phyloP scores from a whole-genome alignment of 1,284 basidiomycete genomes.

The Wolfiporia cocos region DNA sequence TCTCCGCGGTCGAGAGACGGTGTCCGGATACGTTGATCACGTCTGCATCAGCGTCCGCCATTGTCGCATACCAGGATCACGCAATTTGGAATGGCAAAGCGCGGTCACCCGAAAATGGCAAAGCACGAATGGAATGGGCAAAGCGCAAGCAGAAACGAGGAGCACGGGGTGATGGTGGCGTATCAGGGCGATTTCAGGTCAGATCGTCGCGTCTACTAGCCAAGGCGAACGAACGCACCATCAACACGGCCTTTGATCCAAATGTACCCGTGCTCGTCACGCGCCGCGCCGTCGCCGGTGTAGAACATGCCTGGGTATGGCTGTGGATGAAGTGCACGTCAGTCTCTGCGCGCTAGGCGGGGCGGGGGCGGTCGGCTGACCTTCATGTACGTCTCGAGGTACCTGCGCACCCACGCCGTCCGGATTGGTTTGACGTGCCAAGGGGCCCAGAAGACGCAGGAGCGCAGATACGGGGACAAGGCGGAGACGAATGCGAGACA shows the following conservation, averaged over 20 bases:
- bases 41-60: no score
- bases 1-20: slow-evolving; percentile 95
- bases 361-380: slow-evolving; percentile 23
- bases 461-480: no score
- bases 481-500: no score
- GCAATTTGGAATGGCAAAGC: no score
- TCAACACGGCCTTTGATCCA: slow-evolving; percentile 99
- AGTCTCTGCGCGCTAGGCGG: no score
- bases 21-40: slow-evolving; percentile 96
- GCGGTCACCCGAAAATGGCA: no score
- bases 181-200: no score
- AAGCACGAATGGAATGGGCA: no score
- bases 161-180: slow-evolving; percentile 3
- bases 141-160: slow-evolving; percentile 2
- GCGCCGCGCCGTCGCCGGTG: slow-evolving; percentile 93
- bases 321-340: slow-evolving; percentile 21
- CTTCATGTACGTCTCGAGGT: slow-evolving; percentile 91
- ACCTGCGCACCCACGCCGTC: slow-evolving; percentile 18
- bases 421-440: no score
- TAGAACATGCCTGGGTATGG: slow-evolving; percentile 90
- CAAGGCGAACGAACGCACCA: slow-evolving; percentile 46
- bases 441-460: no score
- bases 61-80: no score
- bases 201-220: slow-evolving; percentile 76
- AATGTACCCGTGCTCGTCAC: slow-evolving; percentile 94